Evolutionary conservation across 2,329 filamentous ascomycete genomes (phyloP).

Genomic region (Grosmannia penicillata): DNA sequence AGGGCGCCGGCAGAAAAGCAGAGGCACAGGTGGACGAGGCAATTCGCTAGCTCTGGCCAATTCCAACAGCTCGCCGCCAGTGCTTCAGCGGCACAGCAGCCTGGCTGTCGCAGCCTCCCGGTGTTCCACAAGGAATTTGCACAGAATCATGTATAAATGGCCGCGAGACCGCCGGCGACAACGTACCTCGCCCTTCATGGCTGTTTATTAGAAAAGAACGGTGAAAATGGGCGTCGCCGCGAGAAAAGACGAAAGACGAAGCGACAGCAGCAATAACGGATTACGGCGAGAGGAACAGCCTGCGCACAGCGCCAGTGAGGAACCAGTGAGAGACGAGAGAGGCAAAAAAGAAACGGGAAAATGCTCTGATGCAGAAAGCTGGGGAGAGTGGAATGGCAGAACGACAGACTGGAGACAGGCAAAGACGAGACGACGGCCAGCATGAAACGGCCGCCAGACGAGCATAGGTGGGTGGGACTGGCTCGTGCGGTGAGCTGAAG

Average conservation of each 20-base stretch:
- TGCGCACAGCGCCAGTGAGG: constrained; percentile 3
- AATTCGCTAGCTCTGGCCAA: no score
- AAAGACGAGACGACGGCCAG: background rate
- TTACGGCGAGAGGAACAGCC: background rate
- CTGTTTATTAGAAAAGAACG: background rate
- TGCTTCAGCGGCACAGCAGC: no score
- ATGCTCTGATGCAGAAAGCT: background rate
- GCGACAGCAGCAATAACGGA: background rate
- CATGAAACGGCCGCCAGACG: background rate
- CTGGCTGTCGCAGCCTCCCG: no score
- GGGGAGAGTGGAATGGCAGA: background rate
- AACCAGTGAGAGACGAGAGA: background rate
- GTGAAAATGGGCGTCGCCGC: background rate
- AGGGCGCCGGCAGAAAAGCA: background rate
- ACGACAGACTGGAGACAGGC: background rate
- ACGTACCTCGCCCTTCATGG: constrained; percentile 44
- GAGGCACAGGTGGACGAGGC: no score
- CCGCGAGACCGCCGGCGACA: no score
- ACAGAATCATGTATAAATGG: no score
- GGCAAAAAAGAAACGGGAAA: background rate
- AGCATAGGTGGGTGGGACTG: background rate
- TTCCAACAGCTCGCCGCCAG: no score
- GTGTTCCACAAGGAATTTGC: no score
- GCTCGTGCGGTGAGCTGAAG: constrained; percentile 9
- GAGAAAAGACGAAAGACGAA: background rate